A percentile compares a stretch with the other conserved stretches of the same genome.
phyloP scores from a whole-genome alignment of 1,284 basidiomycete genomes.

The Malassezia pachydermatis region DNA sequence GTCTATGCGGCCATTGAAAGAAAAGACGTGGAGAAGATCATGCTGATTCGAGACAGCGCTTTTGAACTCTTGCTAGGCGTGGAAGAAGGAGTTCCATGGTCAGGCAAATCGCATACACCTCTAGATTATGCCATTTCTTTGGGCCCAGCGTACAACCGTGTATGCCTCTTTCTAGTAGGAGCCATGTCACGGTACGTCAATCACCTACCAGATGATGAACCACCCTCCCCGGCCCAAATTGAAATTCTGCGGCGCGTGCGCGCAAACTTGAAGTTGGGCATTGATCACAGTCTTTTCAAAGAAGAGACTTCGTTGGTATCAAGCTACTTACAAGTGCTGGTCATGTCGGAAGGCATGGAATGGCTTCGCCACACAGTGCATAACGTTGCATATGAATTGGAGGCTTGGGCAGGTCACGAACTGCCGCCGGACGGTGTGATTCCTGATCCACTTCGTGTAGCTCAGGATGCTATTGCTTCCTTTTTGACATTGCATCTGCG shows the following conservation, averaged over 20 bases:
- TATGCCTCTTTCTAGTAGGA: slow-evolving; percentile 35
- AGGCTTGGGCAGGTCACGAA: neutral
- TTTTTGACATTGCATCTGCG: slow-evolving; percentile 29
- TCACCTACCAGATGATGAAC: slow-evolving; percentile 35
- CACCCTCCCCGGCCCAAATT: slow-evolving; percentile 16
- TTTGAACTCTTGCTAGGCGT: slow-evolving; percentile 40
- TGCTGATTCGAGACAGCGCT: slow-evolving; percentile 36
- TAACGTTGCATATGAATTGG: slow-evolving; percentile 6
- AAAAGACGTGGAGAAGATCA: slow-evolving; percentile 38
- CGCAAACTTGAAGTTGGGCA: slow-evolving; percentile 40
- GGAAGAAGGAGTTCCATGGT: neutral
- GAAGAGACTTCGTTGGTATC: slow-evolving; percentile 37
- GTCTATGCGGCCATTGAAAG: slow-evolving; percentile 41
- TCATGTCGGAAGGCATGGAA: slow-evolving; percentile 11
- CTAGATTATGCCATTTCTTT: slow-evolving; percentile 37
- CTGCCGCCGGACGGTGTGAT: slow-evolving; percentile 1
- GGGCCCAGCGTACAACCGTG: slow-evolving; percentile 32
- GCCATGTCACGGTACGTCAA: slow-evolving; percentile 43
- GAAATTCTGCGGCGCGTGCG: slow-evolving; percentile 34
- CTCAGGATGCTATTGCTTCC: slow-evolving; percentile 23
- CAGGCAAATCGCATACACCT: slow-evolving; percentile 19
- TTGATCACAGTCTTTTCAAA: slow-evolving; percentile 35
- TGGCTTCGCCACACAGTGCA: slow-evolving; percentile 8
- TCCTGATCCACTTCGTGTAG: slow-evolving; percentile 21
- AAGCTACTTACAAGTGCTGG: slow-evolving; percentile 33